Conservation (phyloP, 441 rosid genomes). For the Erodium texanum region DNA sequence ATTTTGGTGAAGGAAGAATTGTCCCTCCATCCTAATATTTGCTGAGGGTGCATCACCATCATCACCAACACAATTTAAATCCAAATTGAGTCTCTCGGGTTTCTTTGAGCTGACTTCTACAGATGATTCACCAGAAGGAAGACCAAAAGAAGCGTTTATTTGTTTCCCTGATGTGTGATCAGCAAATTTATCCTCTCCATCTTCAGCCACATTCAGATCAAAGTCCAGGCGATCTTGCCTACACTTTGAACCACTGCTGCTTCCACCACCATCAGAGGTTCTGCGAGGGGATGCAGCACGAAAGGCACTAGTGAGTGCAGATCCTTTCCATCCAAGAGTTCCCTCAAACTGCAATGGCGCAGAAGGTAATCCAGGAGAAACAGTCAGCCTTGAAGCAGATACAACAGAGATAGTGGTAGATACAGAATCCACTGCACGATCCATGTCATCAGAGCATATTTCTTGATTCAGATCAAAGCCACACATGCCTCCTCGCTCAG, state of each 20-base stretch:
- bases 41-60: slow-evolving; percentile 51
- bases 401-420: slow-evolving; percentile 47
- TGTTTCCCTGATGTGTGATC: slow-evolving; percentile 38
- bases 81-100: slow-evolving; percentile 61
- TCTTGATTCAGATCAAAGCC: slow-evolving; percentile 83
- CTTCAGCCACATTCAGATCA: slow-evolving; percentile 83
- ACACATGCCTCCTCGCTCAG: slow-evolving; percentile 45
- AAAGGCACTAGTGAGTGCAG: slow-evolving; percentile 71
- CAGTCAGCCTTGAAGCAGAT: slow-evolving; percentile 53
- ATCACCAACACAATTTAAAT: slow-evolving; percentile 66
- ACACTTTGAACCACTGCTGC: slow-evolving; percentile 36
- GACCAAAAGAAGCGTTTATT: slow-evolving; percentile 43
- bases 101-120: slow-evolving; percentile 50
- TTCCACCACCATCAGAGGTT: slow-evolving; percentile 39
- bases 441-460: slow-evolving; percentile 67
- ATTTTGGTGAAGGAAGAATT: slow-evolving; percentile 37
- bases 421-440: slow-evolving; percentile 32
- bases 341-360: slow-evolving; percentile 67
- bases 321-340: slow-evolving; percentile 67
- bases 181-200: slow-evolving; percentile 55
- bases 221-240: slow-evolving; percentile 47
- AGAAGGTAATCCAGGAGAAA: slow-evolving; percentile 47
- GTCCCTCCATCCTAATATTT: slow-evolving; percentile 45
- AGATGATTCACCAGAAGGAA: slow-evolving; percentile 55
- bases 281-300: slow-evolving; percentile 60